Conservation (phyloP, 768 basidiomycete species). For the Leccinum fibrillosum region DNA sequence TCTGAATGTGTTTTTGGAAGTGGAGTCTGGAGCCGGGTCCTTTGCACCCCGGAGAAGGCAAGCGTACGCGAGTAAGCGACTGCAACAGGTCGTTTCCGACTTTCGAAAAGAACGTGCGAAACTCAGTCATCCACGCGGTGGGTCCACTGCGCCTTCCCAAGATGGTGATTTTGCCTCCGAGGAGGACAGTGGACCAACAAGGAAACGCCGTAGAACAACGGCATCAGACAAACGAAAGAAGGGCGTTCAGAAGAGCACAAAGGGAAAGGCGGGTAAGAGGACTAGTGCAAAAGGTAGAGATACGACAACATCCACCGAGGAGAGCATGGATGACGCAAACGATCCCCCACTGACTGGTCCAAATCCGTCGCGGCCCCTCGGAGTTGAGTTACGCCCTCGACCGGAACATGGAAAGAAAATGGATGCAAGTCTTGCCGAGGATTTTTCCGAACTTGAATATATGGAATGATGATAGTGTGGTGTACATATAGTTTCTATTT, state of each 20-base stretch:
- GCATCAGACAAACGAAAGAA: conserved; percentile 11
- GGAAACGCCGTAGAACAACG: conserved; percentile 32
- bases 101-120: conserved; percentile 53
- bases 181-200: conserved; percentile 24
- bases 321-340: conserved; percentile 18
- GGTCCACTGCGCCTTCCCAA: conserved; percentile 19
- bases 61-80: conserved; percentile 80
- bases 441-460: background rate
- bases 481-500: conserved; percentile 4
- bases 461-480: conserved; percentile 1
- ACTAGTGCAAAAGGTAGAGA: background rate
- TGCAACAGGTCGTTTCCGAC: conserved; percentile 83
- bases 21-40: conserved; percentile 62
- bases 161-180: conserved; percentile 28
- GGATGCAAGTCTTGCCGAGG: conserved; percentile 10
- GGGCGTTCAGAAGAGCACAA: background rate
- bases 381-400: conserved; percentile 39
- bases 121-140: conserved; percentile 13
- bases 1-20: conserved; percentile 72
- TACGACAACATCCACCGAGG: conserved; percentile 5
- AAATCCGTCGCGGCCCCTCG: conserved; percentile 23
- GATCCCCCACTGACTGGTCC: background rate
- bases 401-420: conserved; percentile 32
- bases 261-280: background rate
- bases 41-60: conserved; percentile 76